Percentiles rank a stretch among this genome's conserved stretches.
phyloP scores from a whole-genome alignment of 2,329 filamentous ascomycete species.

The Cercospora sp. region DNA sequence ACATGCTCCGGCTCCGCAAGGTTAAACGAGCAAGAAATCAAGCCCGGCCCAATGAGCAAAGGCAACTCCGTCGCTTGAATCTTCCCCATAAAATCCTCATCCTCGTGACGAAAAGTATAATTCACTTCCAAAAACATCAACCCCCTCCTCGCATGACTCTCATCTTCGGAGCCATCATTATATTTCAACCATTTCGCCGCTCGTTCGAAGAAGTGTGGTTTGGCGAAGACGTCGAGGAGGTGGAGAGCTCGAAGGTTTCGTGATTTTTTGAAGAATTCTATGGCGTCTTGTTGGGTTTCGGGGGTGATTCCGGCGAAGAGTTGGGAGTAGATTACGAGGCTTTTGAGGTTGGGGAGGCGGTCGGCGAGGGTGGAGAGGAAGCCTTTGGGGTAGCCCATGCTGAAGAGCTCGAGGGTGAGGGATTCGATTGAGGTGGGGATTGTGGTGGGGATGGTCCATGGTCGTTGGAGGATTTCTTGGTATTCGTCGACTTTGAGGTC shows the following conservation, averaged over 20 bases:
- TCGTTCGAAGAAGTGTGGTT: slow-evolving; percentile 44
- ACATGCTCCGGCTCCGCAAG: slow-evolving; percentile 38
- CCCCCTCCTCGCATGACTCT: slow-evolving; percentile 33
- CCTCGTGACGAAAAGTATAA: slow-evolving; percentile 50
- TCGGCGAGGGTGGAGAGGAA: slow-evolving; percentile 46
- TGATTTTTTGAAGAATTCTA: slow-evolving; percentile 44
- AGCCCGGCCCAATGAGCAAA: slow-evolving; percentile 39
- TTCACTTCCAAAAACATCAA: slow-evolving; percentile 50
- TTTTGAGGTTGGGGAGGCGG: slow-evolving; percentile 45
- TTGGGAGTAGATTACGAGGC: slow-evolving; percentile 49
- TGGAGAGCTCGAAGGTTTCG: slow-evolving; percentile 45
- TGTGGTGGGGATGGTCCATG: slow-evolving; percentile 39
- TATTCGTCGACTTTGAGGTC: slow-evolving; percentile 53
- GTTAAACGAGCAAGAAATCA: slow-evolving; percentile 45
- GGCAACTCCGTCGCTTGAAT: slow-evolving; percentile 43
- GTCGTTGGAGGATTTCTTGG: slow-evolving; percentile 40
- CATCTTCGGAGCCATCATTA: slow-evolving; percentile 32
- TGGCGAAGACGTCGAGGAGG: slow-evolving; percentile 51
- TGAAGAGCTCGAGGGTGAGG: slow-evolving; percentile 53
- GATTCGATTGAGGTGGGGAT: slow-evolving; percentile 45
- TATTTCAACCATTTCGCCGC: slow-evolving; percentile 37
- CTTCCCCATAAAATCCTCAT: slow-evolving; percentile 45
- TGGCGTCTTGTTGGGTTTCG: slow-evolving; percentile 43
- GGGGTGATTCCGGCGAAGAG: slow-evolving; percentile 47
- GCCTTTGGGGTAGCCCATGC: slow-evolving; percentile 48